A percentile compares a stretch with the other conserved stretches of the same genome.
Conservation (phyloP, 371 early-diverging fungal genomes). For the Lichtheimia corymbifera region DNA sequence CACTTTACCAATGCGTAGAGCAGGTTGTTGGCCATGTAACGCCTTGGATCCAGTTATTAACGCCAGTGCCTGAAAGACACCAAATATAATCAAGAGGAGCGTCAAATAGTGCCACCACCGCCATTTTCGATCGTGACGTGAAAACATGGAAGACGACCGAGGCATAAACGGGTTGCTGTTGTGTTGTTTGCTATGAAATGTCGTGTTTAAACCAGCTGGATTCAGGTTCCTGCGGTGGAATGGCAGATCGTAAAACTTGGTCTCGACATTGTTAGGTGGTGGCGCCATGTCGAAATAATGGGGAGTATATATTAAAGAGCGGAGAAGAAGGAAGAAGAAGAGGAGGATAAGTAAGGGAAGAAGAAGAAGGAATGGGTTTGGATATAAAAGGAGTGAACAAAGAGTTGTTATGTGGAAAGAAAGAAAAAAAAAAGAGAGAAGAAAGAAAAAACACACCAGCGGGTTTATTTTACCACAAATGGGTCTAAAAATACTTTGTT, state of each 20-base stretch:
- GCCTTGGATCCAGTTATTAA: conserved; percentile 36
- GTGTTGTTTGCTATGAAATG: not conserved
- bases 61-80: conserved; percentile 33
- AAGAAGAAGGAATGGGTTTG: not conserved
- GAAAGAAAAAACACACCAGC: not conserved
- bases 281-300: conserved; percentile 12
- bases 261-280: conserved; percentile 21
- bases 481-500: conserved; percentile 1
- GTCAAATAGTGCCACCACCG: conserved; percentile 53
- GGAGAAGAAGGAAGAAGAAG: conserved; percentile 4
- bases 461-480: not conserved
- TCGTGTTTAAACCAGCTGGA: not conserved
- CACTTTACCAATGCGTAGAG: conserved; percentile 42
- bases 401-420: not conserved
- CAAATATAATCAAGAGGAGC: conserved; percentile 35
- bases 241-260: conserved; percentile 18
- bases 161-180: no score
- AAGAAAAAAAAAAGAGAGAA: conserved; percentile 12
- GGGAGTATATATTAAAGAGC: conserved; percentile 7
- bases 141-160: conserved; percentile 4
- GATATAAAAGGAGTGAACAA: not conserved
- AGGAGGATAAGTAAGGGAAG: not conserved
- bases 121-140: conserved; percentile 27
- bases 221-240: not conserved
- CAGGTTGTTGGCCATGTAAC: conserved; percentile 37